Conservation (phyloP, 805 yeast species). For the Suhomyces faveliae region DNA sequence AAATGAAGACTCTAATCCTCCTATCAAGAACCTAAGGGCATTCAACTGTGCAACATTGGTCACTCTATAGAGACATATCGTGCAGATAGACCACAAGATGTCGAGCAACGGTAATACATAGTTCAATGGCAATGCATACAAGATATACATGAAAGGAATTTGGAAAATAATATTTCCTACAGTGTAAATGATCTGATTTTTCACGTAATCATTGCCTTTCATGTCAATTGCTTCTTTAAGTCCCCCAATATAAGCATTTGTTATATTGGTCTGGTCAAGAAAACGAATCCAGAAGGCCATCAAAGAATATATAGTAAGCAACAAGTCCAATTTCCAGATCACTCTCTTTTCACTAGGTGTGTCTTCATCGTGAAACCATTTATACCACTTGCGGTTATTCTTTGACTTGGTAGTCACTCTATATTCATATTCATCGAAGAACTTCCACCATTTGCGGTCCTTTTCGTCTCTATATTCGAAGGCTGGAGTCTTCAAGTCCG, state of each 20-base stretch:
- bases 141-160: constrained; percentile 23
- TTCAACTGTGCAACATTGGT: constrained; percentile 18
- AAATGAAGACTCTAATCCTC: constrained; percentile 16
- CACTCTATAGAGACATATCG: constrained; percentile 17
- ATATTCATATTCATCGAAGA: constrained; percentile 38
- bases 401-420: constrained; percentile 14
- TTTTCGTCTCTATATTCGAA: constrained; percentile 54
- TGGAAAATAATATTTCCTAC: constrained; percentile 24
- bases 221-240: constrained; percentile 18
- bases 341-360: constrained; percentile 23
- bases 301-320: constrained; percentile 24
- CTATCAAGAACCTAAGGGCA: constrained; percentile 20
- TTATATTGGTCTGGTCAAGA: constrained; percentile 22
- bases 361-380: constrained; percentile 28
- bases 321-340: constrained; percentile 23
- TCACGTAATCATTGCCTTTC: constrained; percentile 22
- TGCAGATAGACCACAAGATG: constrained; percentile 20
- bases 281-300: constrained; percentile 26
- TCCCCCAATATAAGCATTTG: constrained; percentile 24
- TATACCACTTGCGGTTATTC: constrained; percentile 21
- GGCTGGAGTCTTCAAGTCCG: neutral
- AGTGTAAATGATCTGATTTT: constrained; percentile 20
- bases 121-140: constrained; percentile 21
- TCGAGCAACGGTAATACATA: constrained; percentile 21
- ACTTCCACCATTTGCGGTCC: constrained; percentile 48